These are phyloP conservation scores for Mycena sanguinolenta DNA, from an alignment of 768 basidiomycete species.

Conservation along the genomic window DNA sequence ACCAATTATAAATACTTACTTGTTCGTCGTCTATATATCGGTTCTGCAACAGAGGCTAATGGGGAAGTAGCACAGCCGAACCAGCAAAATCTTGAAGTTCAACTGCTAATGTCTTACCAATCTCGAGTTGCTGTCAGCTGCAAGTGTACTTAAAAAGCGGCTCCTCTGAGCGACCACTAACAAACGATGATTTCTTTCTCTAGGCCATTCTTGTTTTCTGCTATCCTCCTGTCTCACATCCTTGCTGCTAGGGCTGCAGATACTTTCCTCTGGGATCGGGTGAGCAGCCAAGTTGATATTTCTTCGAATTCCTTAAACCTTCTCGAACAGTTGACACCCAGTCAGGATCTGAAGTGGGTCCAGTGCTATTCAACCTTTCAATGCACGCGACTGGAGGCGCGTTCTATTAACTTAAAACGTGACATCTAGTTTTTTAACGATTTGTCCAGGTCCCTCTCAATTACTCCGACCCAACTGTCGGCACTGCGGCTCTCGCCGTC, in stretches of 20 bases:
- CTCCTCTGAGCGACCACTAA: neutral
- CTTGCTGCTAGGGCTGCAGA: neutral
- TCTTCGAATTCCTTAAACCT: neutral
- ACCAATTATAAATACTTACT: no score
- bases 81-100: neutral
- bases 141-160: constrained; percentile 1
- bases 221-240: neutral
- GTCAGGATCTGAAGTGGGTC: constrained; percentile 5
- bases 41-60: no score
- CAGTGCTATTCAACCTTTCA: constrained; percentile 16
- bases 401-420: neutral
- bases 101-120: neutral
- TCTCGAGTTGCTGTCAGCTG: no score
- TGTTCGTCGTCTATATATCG: no score
- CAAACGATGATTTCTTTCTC: neutral
- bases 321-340: constrained; percentile 7
- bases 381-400: constrained; percentile 3
- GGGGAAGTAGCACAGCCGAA: neutral
- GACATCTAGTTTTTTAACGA: neutral
- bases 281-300: neutral
- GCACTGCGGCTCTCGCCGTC: constrained; percentile 21
- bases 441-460: constrained; percentile 25
- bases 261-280: neutral
- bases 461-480: constrained; percentile 10
- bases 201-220: neutral